phyloP scores from a whole-genome alignment of 1,139 yeast genomes.

The Suhomyces anneliseae region DNA sequence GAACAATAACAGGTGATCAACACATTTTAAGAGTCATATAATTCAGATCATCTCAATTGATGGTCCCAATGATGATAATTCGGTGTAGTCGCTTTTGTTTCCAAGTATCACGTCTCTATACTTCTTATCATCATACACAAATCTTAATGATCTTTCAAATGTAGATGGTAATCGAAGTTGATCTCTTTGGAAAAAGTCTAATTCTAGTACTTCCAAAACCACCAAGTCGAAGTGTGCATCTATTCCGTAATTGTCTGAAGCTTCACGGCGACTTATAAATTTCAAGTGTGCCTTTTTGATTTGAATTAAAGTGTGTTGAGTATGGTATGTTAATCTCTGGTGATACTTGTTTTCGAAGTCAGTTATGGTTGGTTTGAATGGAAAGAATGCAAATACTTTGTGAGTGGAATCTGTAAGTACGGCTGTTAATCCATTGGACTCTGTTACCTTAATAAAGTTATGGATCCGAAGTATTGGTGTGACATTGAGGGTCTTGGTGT shows the following conservation, averaged over 20 bases:
- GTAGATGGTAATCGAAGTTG: constrained; percentile 21
- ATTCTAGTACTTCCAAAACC: constrained; percentile 26
- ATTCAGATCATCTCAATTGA: too few species aligned
- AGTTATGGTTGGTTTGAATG: constrained; percentile 27
- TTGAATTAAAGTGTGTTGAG: constrained; percentile 25
- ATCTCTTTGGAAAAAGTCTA: constrained; percentile 33
- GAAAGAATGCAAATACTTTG: constrained; percentile 31
- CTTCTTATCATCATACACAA: constrained; percentile 22
- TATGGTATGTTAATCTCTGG: constrained; percentile 34
- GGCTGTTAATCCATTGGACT: constrained; percentile 26
- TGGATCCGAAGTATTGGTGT: constrained; percentile 33
- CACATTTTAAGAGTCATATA: too few species aligned
- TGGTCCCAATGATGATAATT: too few species aligned
- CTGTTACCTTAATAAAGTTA: constrained; percentile 21
- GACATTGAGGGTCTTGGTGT: constrained; percentile 17
- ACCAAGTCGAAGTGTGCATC: constrained; percentile 16
- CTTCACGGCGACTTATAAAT: constrained; percentile 16
- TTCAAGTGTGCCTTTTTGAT: constrained; percentile 28
- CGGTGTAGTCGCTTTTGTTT: too few species aligned
- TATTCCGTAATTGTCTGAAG: constrained; percentile 1
- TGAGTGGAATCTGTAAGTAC: constrained; percentile 35
- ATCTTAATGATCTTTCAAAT: constrained; percentile 17
- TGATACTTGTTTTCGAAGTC: constrained; percentile 30
- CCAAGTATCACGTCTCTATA: background rate
- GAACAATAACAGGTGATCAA: too few species aligned